Evolutionary conservation across 2,329 filamentous ascomycete species (phyloP).

Genomic region (Paramyrothecium sp.): DNA sequence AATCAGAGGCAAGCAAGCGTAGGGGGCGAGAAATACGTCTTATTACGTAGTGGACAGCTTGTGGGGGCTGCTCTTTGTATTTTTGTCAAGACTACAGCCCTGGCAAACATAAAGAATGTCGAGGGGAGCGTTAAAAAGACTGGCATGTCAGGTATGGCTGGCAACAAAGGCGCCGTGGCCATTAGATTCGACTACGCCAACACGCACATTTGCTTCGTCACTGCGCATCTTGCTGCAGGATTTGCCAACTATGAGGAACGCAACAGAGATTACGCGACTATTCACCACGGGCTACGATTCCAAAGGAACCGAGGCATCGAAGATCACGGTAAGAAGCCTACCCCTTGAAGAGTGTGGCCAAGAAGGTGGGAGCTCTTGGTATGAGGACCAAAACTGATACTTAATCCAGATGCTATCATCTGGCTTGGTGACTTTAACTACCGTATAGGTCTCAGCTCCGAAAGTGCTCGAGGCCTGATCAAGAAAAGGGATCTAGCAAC

Average conservation of each 20-base stretch:
- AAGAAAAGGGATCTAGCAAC: slow-evolving; percentile 70
- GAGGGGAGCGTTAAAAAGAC: slow-evolving; percentile 93
- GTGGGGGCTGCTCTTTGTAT: slow-evolving; percentile 92
- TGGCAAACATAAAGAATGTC: slow-evolving; percentile 89
- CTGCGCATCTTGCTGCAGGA: slow-evolving; percentile 91
- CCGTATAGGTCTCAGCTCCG: slow-evolving; percentile 80
- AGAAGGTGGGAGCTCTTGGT: neutral
- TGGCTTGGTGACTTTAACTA: slow-evolving; percentile 99
- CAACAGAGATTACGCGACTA: slow-evolving; percentile 89
- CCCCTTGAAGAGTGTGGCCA: neutral
- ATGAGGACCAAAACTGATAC: slow-evolving; percentile 16
- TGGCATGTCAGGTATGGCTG: slow-evolving; percentile 94
- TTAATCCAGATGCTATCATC: slow-evolving; percentile 65
- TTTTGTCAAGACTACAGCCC: slow-evolving; percentile 77
- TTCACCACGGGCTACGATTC: slow-evolving; percentile 83
- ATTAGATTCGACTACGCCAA: slow-evolving; percentile 94
- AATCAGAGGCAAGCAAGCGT: slow-evolving; percentile 67
- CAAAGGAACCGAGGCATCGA: slow-evolving; percentile 89
- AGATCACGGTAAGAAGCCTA: slow-evolving; percentile 66
- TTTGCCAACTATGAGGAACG: slow-evolving; percentile 97
- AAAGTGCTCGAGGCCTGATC: slow-evolving; percentile 74
- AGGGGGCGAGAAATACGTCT: slow-evolving; percentile 77
- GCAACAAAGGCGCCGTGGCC: slow-evolving; percentile 96
- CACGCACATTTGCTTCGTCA: slow-evolving; percentile 92
- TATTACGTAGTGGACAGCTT: slow-evolving; percentile 87